phyloP scores from a whole-genome alignment of 1,284 basidiomycete species.

The Fomitopsis pinicola region DNA sequence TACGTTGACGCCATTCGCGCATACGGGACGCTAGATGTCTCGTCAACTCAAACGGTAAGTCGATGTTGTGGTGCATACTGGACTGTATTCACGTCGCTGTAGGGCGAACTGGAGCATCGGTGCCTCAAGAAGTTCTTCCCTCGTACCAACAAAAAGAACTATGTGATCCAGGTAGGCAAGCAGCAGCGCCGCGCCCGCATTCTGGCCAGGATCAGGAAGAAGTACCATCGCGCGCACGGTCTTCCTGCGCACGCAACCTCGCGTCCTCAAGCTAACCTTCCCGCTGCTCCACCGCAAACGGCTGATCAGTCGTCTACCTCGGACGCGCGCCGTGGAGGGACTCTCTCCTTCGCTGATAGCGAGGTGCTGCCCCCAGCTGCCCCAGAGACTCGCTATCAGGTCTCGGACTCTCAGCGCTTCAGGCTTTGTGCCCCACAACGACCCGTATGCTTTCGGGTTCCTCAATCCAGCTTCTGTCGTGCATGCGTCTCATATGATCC shows the following conservation, averaged over 20 bases:
- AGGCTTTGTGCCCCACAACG: constrained; percentile 22
- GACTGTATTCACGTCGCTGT: neutral
- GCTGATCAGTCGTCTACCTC: neutral
- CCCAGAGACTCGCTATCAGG: neutral
- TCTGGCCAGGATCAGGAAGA: neutral
- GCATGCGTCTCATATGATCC: constrained; percentile 33
- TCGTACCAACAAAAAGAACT: neutral
- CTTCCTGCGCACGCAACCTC: too few species aligned
- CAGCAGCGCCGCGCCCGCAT: neutral
- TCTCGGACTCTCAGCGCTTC: constrained; percentile 9
- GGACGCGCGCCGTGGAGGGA: neutral
- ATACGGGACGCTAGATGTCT: constrained; percentile 30
- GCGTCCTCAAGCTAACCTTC: too few species aligned
- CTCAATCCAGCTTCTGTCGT: constrained; percentile 33
- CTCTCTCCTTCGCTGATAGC: neutral
- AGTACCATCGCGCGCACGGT: neutral
- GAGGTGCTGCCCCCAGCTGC: neutral
- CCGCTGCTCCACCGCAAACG: neutral
- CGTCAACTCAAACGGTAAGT: constrained; percentile 21
- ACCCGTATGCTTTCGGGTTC: constrained; percentile 34
- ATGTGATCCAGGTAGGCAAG: constrained; percentile 6
- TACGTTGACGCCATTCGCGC: neutral
- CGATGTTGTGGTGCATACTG: neutral
- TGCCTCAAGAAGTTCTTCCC: constrained; percentile 8
- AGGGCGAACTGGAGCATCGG: neutral